These are phyloP conservation scores for Fulvia fulva DNA, from an alignment of 2,329 filamentous ascomycete species.

Conservation along the genomic window DNA sequence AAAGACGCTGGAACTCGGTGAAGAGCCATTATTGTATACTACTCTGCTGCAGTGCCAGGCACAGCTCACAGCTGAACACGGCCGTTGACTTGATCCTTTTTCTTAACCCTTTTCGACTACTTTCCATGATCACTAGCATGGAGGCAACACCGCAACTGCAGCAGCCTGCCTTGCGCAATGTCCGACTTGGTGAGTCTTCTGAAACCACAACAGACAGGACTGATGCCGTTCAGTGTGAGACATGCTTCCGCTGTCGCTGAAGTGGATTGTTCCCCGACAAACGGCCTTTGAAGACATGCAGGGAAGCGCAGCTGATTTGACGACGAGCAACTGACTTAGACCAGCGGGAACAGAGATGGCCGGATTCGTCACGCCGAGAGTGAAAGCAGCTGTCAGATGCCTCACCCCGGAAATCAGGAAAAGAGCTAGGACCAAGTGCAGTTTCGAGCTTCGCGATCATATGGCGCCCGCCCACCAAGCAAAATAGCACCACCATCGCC, in stretches of 20 bases:
- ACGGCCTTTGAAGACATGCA: not conserved
- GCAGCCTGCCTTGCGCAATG: too few relatives aligned
- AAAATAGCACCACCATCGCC: not conserved
- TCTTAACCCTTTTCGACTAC: not conserved
- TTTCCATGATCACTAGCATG: too few relatives aligned
- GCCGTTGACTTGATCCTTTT: not conserved
- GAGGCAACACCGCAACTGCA: too few relatives aligned
- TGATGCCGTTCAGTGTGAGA: not conserved
- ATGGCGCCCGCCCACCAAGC: not conserved
- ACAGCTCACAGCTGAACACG: not conserved
- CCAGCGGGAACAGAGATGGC: not conserved
- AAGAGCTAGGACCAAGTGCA: not conserved
- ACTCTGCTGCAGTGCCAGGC: not conserved
- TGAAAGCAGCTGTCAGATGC: not conserved
- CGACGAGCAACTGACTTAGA: not conserved
- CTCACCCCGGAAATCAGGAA: not conserved
- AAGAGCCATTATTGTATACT: not conserved
- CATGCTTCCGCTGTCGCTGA: not conserved
- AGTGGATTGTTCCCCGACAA: not conserved
- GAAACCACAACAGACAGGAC: too few relatives aligned
- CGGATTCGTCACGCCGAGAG: not conserved
- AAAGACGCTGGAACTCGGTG: not conserved
- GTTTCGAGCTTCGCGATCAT: not conserved
- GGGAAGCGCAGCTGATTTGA: not conserved
- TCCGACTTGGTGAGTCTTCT: too few relatives aligned